Conservation (phyloP, 257 asterid species). For the Salvia miltiorrhiza region DNA sequence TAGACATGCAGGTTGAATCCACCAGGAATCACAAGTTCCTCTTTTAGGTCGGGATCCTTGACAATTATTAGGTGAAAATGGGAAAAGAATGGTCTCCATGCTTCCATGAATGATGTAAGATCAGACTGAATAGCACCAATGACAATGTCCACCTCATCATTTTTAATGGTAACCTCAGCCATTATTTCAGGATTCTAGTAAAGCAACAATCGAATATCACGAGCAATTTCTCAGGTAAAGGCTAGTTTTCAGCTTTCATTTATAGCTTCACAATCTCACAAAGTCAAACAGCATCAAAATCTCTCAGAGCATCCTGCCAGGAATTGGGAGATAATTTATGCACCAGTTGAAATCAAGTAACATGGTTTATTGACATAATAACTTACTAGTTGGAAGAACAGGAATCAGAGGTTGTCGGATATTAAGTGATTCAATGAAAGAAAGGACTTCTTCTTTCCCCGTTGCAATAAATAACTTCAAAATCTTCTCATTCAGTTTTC, state of each 20-base stretch:
- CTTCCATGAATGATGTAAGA: constrained; percentile 78
- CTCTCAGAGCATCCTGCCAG: constrained; percentile 80
- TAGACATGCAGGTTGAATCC: constrained; percentile 65
- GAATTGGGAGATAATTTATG: constrained; percentile 17
- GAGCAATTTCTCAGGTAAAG: constrained; percentile 10
- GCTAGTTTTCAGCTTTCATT: constrained; percentile 17
- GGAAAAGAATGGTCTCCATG: constrained; percentile 74
- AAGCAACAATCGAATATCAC: not conserved
- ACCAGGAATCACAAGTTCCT: constrained; percentile 56
- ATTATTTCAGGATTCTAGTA: constrained; percentile 25
- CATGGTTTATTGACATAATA: not conserved
- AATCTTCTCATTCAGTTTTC: constrained; percentile 86
- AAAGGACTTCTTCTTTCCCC: constrained; percentile 83
- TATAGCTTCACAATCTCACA: constrained; percentile 7
- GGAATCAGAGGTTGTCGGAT: constrained; percentile 55
- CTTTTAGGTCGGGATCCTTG: constrained; percentile 78
- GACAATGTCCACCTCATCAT: constrained; percentile 65
- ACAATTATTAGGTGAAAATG: constrained; percentile 78
- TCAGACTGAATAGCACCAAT: constrained; percentile 67
- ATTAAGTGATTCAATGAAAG: constrained; percentile 60
- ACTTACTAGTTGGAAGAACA: constrained; percentile 58
- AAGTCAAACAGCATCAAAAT: constrained; percentile 34
- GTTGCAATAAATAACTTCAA: constrained; percentile 79
- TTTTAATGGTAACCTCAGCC: constrained; percentile 44
- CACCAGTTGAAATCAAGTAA: not conserved